These are phyloP conservation scores for Metschnikowia lunata DNA, from an alignment of 805 yeast species.

Conservation along the genomic window DNA sequence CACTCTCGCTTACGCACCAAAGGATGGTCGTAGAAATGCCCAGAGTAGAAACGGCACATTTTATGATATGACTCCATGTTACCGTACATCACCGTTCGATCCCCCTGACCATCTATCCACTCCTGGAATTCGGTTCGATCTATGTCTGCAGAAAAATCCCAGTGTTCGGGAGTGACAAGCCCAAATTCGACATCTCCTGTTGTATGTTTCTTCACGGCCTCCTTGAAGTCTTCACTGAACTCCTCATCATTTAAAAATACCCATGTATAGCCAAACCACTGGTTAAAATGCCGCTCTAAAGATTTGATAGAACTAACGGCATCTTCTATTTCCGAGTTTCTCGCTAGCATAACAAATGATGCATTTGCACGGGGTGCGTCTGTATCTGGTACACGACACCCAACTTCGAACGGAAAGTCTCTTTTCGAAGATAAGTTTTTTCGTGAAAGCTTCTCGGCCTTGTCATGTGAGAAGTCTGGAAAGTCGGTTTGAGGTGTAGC, in stretches of 20 bases:
- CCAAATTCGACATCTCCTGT: conserved; percentile 72
- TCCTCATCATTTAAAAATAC: conserved; percentile 79
- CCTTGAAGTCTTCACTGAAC: conserved; percentile 62
- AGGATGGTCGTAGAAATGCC: conserved; percentile 76
- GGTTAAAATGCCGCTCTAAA: conserved; percentile 84
- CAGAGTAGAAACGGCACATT: conserved; percentile 74
- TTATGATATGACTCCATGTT: conserved; percentile 78
- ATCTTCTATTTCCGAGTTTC: conserved; percentile 77
- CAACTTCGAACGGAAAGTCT: conserved; percentile 47
- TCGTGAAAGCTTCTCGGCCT: conserved; percentile 11
- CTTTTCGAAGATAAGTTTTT: conserved; percentile 15
- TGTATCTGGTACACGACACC: conserved; percentile 48
- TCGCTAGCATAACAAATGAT: conserved; percentile 74
- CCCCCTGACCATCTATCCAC: conserved; percentile 70
- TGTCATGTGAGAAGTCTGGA: conserved; percentile 11
- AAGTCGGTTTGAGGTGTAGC: conserved; percentile 1
- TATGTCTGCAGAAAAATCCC: conserved; percentile 57
- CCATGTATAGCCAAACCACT: conserved; percentile 93
- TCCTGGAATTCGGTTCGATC: conserved; percentile 48
- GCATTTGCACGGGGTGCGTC: conserved; percentile 62
- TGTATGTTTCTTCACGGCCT: conserved; percentile 48
- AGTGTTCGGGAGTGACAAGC: conserved; percentile 47
- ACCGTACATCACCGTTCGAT: conserved; percentile 80
- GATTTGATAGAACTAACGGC: conserved; percentile 69
- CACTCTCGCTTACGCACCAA: conserved; percentile 68